phyloP scores from a whole-genome alignment of 2,329 filamentous ascomycete species.

The Aspergillus awamori region DNA sequence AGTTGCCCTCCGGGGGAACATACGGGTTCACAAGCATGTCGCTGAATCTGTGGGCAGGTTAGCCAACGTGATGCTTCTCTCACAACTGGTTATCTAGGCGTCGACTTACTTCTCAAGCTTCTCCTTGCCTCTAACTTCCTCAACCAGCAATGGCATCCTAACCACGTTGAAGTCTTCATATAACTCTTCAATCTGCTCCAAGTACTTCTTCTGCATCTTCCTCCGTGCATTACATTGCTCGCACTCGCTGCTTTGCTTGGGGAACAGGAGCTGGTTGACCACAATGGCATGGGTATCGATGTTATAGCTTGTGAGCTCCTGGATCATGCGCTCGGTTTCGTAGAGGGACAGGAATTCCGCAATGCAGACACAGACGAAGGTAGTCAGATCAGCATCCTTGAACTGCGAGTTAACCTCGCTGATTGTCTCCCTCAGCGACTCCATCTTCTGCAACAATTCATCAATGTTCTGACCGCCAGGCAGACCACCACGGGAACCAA shows the following conservation, averaged over 20 bases:
- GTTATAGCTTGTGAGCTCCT: constrained; percentile 87
- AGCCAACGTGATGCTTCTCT: constrained; percentile 10
- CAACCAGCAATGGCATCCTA: constrained; percentile 93
- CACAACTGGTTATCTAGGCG: neutral
- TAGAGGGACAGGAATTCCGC: constrained; percentile 95
- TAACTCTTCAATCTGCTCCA: constrained; percentile 97
- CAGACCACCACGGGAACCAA: constrained; percentile 74
- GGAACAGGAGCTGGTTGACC: constrained; percentile 96
- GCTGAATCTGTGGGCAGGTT: constrained; percentile 45
- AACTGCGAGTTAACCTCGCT: constrained; percentile 96
- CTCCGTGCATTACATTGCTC: constrained; percentile 93
- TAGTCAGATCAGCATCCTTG: constrained; percentile 93
- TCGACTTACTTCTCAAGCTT: constrained; percentile 73
- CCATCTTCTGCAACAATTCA: constrained; percentile 93
- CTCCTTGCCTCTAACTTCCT: constrained; percentile 95
- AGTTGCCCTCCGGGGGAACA: constrained; percentile 45
- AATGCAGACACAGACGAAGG: constrained; percentile 98
- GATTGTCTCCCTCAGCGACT: constrained; percentile 89
- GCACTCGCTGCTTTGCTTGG: constrained; percentile 79
- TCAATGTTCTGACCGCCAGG: constrained; percentile 91
- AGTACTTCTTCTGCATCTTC: constrained; percentile 99
- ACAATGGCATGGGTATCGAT: constrained; percentile 98
- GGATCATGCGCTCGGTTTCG: constrained; percentile 99
- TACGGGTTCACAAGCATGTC: constrained; percentile 55
- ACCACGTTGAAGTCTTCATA: constrained; percentile 99